A percentile compares a stretch with the other conserved stretches of the same genome.
These are phyloP conservation scores for Parascedosporium putredinis DNA, from an alignment of 2,329 filamentous ascomycete species.

Conservation along the genomic window DNA sequence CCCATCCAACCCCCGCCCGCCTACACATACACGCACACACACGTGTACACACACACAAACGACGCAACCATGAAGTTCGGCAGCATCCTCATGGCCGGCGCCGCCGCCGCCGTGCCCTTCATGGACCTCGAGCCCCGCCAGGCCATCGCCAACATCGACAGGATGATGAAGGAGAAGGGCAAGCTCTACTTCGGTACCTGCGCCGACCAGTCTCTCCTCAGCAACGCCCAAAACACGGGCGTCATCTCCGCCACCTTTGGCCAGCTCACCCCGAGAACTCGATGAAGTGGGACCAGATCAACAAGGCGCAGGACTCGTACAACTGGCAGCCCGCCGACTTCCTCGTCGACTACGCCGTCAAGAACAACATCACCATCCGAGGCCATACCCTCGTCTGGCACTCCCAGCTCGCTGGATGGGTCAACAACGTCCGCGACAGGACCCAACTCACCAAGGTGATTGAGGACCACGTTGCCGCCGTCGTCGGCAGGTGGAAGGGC, in stretches of 20 bases:
- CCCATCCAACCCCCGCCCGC: no score
- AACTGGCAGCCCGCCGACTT: conserved; percentile 46
- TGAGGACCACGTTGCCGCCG: conserved; percentile 46
- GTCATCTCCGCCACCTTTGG: conserved; percentile 52
- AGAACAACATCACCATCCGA: conserved; percentile 48
- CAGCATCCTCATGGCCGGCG: conserved; percentile 6
- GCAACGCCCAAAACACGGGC: conserved; percentile 34
- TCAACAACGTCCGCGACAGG: conserved; percentile 42
- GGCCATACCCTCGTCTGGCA: conserved; percentile 61
- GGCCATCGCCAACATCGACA: conserved; percentile 6
- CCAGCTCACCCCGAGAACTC: conserved; percentile 57
- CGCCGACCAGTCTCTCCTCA: conserved; percentile 43
- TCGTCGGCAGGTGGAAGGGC: conserved; percentile 50
- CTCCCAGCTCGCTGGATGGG: conserved; percentile 48
- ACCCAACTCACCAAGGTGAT: conserved; percentile 43
- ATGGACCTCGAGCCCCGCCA: conserved; percentile 8
- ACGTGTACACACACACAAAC: no score
- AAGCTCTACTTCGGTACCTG: conserved; percentile 56
- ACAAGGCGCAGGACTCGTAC: conserved; percentile 40
- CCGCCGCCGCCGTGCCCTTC: conserved; percentile 8
- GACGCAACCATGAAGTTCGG: conserved; percentile 3
- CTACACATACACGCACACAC: no score
- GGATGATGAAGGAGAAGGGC: conserved; percentile 22
- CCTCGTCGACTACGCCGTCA: conserved; percentile 45
- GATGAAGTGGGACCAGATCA: conserved; percentile 57